Evolutionary conservation across 106 monocot genomes (phyloP).

Genomic region (Dendrobium catenatum): DNA sequence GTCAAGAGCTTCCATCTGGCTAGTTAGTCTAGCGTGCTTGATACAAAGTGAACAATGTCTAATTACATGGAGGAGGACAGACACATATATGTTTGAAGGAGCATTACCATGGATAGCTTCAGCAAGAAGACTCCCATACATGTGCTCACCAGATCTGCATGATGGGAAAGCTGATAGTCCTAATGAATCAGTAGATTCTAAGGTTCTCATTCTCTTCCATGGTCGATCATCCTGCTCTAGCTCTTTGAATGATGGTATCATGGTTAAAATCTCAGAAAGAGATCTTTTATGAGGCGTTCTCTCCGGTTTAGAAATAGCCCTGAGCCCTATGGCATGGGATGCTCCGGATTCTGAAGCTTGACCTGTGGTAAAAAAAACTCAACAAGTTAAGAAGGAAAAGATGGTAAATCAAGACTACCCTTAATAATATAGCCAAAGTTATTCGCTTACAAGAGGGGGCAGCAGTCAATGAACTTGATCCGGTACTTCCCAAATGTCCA

Average conservation of each 20-base stretch:
- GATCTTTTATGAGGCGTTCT: constrained; percentile 38
- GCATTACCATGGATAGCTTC: constrained; percentile 47
- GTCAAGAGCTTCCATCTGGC: constrained; percentile 91
- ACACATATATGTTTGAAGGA: constrained; percentile 59
- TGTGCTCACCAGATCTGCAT: constrained; percentile 25
- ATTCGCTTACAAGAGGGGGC: constrained; percentile 20
- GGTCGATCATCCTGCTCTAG: constrained; percentile 10
- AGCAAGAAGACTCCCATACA: constrained; percentile 52
- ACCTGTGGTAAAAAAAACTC: constrained; percentile 24
- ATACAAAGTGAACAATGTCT: constrained; percentile 93
- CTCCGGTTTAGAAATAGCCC: constrained; percentile 24
- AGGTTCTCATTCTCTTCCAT: constrained; percentile 55
- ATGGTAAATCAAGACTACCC: not conserved
- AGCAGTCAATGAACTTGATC: constrained; percentile 13
- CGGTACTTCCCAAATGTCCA: constrained; percentile 19
- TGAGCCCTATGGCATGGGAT: constrained; percentile 13
- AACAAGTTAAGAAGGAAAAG: constrained; percentile 1
- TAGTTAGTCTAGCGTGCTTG: constrained; percentile 87
- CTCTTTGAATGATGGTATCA: constrained; percentile 54
- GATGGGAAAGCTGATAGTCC: constrained; percentile 17
- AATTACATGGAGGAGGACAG: constrained; percentile 73
- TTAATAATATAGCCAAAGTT: not conserved
- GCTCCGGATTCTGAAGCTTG: constrained; percentile 16
- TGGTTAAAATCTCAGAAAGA: constrained; percentile 47
- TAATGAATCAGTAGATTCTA: constrained; percentile 23